Conservation (phyloP, 2,329 filamentous ascomycete genomes). For the Xylariaceae sp. region DNA sequence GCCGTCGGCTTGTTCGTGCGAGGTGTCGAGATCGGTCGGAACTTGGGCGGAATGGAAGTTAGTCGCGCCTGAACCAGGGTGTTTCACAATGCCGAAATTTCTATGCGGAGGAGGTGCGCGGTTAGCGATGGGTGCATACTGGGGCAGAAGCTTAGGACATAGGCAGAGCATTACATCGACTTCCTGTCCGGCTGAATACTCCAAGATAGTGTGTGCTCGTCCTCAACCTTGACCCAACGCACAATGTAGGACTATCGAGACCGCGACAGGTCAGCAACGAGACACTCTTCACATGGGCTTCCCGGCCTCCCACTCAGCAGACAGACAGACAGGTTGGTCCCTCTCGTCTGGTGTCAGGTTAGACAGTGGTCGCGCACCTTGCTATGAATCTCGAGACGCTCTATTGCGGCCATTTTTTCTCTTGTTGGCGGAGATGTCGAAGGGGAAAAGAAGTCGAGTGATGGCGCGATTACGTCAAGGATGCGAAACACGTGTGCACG, state of each 20-base stretch:
- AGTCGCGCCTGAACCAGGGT: slow-evolving; percentile 67
- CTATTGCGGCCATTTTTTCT: slow-evolving; percentile 77
- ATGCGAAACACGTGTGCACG: neutral
- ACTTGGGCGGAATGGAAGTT: slow-evolving; percentile 39
- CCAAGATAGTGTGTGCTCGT: slow-evolving; percentile 92
- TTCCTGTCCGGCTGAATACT: slow-evolving; percentile 97
- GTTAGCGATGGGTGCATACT: no score
- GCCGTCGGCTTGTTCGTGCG: slow-evolving; percentile 42
- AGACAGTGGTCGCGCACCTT: slow-evolving; percentile 56
- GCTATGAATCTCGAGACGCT: slow-evolving; percentile 95
- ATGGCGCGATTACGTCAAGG: slow-evolving; percentile 7
- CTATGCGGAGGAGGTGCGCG: slow-evolving; percentile 38
- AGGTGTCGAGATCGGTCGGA: slow-evolving; percentile 35
- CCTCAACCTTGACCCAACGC: slow-evolving; percentile 89
- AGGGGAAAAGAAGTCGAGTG: slow-evolving; percentile 1
- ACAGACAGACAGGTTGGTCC: neutral
- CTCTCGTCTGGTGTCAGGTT: neutral
- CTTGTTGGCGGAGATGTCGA: neutral
- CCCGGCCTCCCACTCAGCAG: slow-evolving; percentile 11
- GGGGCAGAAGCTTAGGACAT: no score
- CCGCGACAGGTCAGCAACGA: slow-evolving; percentile 2
- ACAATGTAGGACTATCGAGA: slow-evolving; percentile 82
- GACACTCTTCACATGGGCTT: slow-evolving; percentile 8
- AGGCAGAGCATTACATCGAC: slow-evolving; percentile 65
- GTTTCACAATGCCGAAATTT: slow-evolving; percentile 97